Base-by-base conservation (phyloP, 345 rosid genomes). In the Punica granatum region DNA sequence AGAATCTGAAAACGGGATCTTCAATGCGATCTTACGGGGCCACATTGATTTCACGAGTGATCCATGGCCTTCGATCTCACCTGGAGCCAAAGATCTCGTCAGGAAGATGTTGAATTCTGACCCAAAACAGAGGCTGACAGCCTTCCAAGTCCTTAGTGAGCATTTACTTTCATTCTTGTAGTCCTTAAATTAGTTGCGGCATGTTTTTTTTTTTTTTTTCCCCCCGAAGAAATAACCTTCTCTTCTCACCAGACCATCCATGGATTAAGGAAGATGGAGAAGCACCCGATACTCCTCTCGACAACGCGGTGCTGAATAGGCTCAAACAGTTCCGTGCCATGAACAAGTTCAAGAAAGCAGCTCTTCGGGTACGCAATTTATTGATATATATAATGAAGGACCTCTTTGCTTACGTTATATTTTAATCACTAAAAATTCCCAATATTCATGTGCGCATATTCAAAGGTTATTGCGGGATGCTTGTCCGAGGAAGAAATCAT, bases 1-100 rank as follows among this genome's bases (percentile, higher is more conserved):
- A 94, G 99, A 94, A 70, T 90, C 99, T 4, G 99, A 94, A 72
- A 80, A 88, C 64, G 99, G 95, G 63, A 91, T 94, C 42, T 94
- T 94, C 91, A 94, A 91, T 39, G 90, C 96, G 15, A 91, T 94
- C 41, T 60, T 91, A 62, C 83, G 92, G 0, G 95, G 98, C 9
- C 88, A 89, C 10, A 34, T 91, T 34, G 97, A 91, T 74, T 94
- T 94, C 68, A 70, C 88, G 3, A 89, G 84, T 23, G 99, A 92
- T 76, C 99, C 95, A 10, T 94, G 99, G 99, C 99, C 99, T 1
- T 80, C 79, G 7, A 94, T 94, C 66, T 94, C 99, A 48, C 78
- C 84, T 14, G 92, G 76, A 56, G 99, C 95, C 1, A 91, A 94
- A 80, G 99, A 94, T 75, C 90, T 94, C 32, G 96, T 94, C 34